A percentile compares a stretch with the other conserved stretches of the same genome.
These are phyloP conservation scores for Colletotrichum incanum DNA, from an alignment of 2,329 filamentous ascomycete species.

Conservation along the genomic window DNA sequence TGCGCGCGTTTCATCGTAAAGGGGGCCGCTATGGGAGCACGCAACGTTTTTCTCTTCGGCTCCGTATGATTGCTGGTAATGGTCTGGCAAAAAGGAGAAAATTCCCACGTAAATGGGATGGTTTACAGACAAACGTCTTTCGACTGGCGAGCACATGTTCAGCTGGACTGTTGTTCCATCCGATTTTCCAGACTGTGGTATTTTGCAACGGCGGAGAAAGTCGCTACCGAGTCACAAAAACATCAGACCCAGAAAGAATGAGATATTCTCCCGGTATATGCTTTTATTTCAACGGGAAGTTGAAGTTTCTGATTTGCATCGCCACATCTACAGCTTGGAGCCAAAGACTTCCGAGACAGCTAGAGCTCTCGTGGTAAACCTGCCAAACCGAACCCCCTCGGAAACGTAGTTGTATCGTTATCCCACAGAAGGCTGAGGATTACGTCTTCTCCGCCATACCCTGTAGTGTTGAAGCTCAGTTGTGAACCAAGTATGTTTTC, in stretches of 20 bases:
- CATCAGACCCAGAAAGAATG: background rate
- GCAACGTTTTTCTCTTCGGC: background rate
- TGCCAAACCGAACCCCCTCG: background rate
- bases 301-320: background rate
- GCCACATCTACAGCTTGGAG: background rate
- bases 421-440: slow-evolving; percentile 29
- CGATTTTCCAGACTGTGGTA: background rate
- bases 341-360: background rate
- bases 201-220: background rate
- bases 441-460: slow-evolving; percentile 2
- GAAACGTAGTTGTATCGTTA: background rate
- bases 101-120: background rate
- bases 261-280: background rate
- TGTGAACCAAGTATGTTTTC: background rate
- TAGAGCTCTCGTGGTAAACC: too few relatives aligned
- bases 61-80: background rate
- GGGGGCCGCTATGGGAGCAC: background rate
- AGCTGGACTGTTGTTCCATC: background rate
- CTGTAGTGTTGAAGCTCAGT: background rate
- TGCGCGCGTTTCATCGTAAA: slow-evolving; percentile 14
- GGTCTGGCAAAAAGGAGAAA: background rate
- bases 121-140: background rate
- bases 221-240: background rate
- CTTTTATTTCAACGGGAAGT: background rate
- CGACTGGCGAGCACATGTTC: background rate